Base-by-base conservation (phyloP, 495 filamentous ascomycete species). In the Chaetomium tenue region DNA sequence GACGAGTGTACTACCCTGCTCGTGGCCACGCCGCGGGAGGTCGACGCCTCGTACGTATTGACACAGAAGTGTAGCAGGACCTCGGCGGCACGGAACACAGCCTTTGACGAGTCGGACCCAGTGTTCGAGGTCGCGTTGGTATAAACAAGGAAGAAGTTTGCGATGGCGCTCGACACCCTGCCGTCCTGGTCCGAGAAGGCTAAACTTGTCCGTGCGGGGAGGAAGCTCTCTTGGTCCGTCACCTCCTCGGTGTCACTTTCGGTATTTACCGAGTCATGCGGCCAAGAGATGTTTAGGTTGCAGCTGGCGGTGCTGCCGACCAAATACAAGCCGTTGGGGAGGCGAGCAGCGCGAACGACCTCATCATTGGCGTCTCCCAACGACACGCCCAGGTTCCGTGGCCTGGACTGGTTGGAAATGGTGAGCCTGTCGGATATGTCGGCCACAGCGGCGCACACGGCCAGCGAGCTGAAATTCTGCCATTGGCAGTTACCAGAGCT, bases 401-500 rank as follows among this genome's bases (percentile, higher is more conserved):
- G n/a, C 23, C 18, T 22, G 15, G 50, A 63, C 25, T 53, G 57
- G 51, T 62, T 55, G 44, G 72, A 65, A 23, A 72, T 26, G 16
- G 48, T 55, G n/a, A 76, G 68, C 28, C 66, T 48, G 48, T 66
- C 33, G 51, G 75, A 68, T 33, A 80, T 69, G 64, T 82, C 76
- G 55, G 75, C 69, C 37, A 75, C 74, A 18, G 65, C 68, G 13
- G 73, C 70, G 66, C 82, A 84, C 47, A 82, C 67, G 5, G 78
- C 79, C 16, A 84, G 70, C 1, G 82, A 79, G 54, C 76, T 74
- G 61, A 80, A 82, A 22, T 65, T 62, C 0, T 71, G 66, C 60
- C 75, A 83, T 13, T 74, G 77, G 58, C 80, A 83, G 63, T 81
- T 77, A 25, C 77, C 77, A 0, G 80, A 76, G 37, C 78, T 72